Evolutionary conservation across 1,284 basidiomycete species (phyloP), one percentile per base, ranked within the genome.

Genomic region (Exobasidium rhododendri): DNA sequence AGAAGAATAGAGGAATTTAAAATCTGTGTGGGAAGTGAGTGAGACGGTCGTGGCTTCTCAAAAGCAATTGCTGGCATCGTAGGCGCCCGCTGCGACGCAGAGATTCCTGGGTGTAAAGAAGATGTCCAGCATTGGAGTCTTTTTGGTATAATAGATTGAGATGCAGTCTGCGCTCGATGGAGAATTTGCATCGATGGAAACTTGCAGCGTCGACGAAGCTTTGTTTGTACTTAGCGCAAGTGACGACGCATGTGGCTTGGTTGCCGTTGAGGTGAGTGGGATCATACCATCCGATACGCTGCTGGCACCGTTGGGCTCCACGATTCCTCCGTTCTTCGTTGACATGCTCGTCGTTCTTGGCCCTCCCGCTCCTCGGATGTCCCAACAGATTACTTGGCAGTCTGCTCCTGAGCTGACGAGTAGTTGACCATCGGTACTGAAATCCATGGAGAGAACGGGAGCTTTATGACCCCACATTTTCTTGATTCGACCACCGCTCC

Each of bases 381-480:
- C 96, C 96, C 96, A 99, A 65, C 92, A 93, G 26, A 92, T 85
- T 11, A 97, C 93, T 0, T 92, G 96, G 85, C 91, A 92, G 80
- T 99, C 96, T 24, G 91, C 87, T 29, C 88, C 85, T 3, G 92
- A 92, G 60, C 90, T 92, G 1, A 97, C 89, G 30, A 99, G 86
- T 62, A 97, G 81, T 1, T 87, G 88, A 0, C 92, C 93, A 80
- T 97, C 94, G 13, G 88, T 89, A 65, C 90, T 92, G 81, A 97
- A 99, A 0, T 90, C 85, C 29, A 99, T 85, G 4, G 91, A 91
- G 77, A 96, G 89, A 58, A 98, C 87, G 0, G 92, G 88, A 17
- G 89, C 87, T 0, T 86, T 88, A 80, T 99, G 96, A 0, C 96
- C 96, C 20, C 86, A 88, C 93, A 98, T 97, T 81, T 92, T 94